These are phyloP conservation scores for Nothophytophthora sp. DNA, from an alignment of 352 stramenopile genomes.

Conservation along the genomic window DNA sequence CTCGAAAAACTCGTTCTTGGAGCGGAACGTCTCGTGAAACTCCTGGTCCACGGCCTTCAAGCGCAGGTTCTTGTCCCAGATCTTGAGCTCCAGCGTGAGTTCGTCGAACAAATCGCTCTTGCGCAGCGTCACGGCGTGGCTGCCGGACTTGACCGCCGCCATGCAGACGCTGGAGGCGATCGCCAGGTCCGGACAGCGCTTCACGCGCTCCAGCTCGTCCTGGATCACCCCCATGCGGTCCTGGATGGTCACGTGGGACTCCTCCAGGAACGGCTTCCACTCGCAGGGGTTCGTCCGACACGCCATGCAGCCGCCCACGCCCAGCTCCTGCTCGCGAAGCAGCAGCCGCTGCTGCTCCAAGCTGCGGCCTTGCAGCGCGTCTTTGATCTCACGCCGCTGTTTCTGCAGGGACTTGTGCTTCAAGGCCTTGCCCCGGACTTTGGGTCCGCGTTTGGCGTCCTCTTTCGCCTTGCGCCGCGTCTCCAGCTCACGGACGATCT, in stretches of 20 bases:
- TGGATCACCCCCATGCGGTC: constrained; percentile 59
- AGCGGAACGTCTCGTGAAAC: constrained; percentile 89
- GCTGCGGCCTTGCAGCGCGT: constrained; percentile 56
- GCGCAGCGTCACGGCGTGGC: constrained; percentile 46
- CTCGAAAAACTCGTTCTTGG: constrained; percentile 83
- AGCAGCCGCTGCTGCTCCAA: constrained; percentile 68
- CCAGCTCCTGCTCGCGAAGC: constrained; percentile 71
- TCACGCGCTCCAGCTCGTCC: constrained; percentile 74
- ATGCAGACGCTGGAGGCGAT: constrained; percentile 63
- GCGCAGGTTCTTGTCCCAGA: constrained; percentile 66
- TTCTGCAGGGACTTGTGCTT: constrained; percentile 69
- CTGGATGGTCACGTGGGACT: constrained; percentile 52
- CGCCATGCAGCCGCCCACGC: constrained; percentile 76
- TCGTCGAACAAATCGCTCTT: constrained; percentile 77
- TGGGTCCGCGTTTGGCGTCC: constrained; percentile 30
- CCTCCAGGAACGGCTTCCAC: constrained; percentile 66
- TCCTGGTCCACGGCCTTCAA: constrained; percentile 90
- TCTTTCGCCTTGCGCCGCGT: constrained; percentile 34
- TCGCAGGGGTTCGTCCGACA: constrained; percentile 72
- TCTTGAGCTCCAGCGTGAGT: constrained; percentile 63
- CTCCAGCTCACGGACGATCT: constrained; percentile 54
- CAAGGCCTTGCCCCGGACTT: constrained; percentile 49
- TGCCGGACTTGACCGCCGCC: constrained; percentile 59
- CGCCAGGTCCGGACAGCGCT: constrained; percentile 48
- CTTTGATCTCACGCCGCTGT: constrained; percentile 78